Conservation (phyloP, 2,329 filamentous ascomycete genomes). For the Pseudopyrenochaeta lycopersici region DNA sequence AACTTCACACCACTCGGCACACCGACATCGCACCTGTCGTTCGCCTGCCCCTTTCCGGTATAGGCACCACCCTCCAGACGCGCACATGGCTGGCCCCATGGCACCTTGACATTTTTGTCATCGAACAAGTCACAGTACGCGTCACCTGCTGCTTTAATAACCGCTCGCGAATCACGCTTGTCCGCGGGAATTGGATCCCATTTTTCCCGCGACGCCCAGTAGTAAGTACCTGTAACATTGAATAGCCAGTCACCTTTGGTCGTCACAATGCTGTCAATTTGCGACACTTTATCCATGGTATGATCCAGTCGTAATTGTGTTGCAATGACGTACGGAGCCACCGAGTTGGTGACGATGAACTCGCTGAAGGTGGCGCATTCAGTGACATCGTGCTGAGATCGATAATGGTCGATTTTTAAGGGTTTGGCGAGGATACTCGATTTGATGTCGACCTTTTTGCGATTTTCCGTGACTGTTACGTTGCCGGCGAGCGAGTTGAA, state of each 20-base stretch:
- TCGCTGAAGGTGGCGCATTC: constrained; percentile 42
- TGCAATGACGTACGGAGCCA: constrained; percentile 40
- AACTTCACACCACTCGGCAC: constrained; percentile 38
- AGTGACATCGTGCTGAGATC: constrained; percentile 34
- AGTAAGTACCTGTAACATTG: constrained; percentile 38
- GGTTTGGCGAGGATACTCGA: constrained; percentile 32
- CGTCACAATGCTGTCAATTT: constrained; percentile 38
- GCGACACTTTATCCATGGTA: constrained; percentile 24
- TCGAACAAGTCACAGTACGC: constrained; percentile 40
- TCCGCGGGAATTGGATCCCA: constrained; percentile 29
- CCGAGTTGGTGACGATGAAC: constrained; percentile 33
- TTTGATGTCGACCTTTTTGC: constrained; percentile 27
- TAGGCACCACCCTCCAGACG: constrained; percentile 39
- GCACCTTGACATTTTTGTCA: constrained; percentile 35
- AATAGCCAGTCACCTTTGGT: constrained; percentile 43
- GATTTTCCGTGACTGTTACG: constrained; percentile 37
- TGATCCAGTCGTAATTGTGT: constrained; percentile 37
- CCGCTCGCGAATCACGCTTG: constrained; percentile 28
- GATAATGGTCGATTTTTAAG: constrained; percentile 33
- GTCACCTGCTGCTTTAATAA: constrained; percentile 38
- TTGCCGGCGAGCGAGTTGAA: constrained; percentile 26
- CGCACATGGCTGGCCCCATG: constrained; percentile 40
- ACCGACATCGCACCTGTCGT: constrained; percentile 37
- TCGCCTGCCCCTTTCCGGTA: constrained; percentile 34
- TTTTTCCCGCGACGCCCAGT: constrained; percentile 36